phyloP scores from a whole-genome alignment of 192 early-diverging fungal species.

The Backusella mclennaniae region DNA sequence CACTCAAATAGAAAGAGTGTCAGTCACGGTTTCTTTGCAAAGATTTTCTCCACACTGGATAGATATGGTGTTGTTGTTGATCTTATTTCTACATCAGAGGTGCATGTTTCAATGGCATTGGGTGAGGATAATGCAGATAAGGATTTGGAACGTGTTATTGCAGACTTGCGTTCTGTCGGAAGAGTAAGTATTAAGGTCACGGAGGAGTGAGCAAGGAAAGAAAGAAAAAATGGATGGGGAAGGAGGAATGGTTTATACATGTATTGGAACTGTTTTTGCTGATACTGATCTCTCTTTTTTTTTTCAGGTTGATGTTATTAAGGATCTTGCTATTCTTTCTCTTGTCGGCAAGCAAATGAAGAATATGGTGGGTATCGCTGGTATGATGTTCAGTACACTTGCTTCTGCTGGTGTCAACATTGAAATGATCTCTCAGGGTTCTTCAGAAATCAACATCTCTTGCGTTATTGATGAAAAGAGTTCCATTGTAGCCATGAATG shows the following conservation, averaged over 20 bases:
- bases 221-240: background rate
- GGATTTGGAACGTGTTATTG: slow-evolving; percentile 78
- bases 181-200: slow-evolving; percentile 46
- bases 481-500: slow-evolving; percentile 73
- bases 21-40: slow-evolving; percentile 96
- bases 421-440: slow-evolving; percentile 99
- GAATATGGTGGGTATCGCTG: slow-evolving; percentile 94
- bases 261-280: slow-evolving; percentile 17
- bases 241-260: background rate
- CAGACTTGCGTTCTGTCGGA: slow-evolving; percentile 76
- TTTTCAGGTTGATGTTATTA: slow-evolving; percentile 70
- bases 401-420: slow-evolving; percentile 91
- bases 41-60: slow-evolving; percentile 92
- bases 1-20: slow-evolving; percentile 96
- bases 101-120: slow-evolving; percentile 90
- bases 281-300: background rate
- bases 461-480: slow-evolving; percentile 86
- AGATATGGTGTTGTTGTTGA: slow-evolving; percentile 91
- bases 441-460: slow-evolving; percentile 97
- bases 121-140: slow-evolving; percentile 57
- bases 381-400: slow-evolving; percentile 91
- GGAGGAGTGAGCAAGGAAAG: background rate
- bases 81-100: slow-evolving; percentile 90
- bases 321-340: slow-evolving; percentile 93
- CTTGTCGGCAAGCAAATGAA: slow-evolving; percentile 96